These are phyloP conservation scores for Castanea crenata DNA, from an alignment of 306 rosid species.

Conservation along the genomic window DNA sequence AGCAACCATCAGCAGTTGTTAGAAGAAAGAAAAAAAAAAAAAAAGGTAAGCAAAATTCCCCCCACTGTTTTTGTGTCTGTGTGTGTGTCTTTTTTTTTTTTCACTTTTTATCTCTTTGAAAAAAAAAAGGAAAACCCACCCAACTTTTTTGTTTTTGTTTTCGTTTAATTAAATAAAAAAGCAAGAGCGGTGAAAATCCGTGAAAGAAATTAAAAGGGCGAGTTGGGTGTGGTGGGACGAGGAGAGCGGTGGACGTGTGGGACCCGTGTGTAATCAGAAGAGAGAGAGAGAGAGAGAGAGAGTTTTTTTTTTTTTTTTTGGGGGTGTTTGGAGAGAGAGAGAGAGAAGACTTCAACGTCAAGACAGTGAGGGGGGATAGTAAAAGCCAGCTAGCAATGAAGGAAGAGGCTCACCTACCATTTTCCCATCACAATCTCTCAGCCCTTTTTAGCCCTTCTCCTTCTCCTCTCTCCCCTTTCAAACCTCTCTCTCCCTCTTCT, in stretches of 20 bases:
- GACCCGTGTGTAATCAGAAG: slow-evolving; percentile 46
- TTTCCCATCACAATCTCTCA: slow-evolving; percentile 39
- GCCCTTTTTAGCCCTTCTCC: slow-evolving; percentile 43
- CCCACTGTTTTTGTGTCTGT: no score
- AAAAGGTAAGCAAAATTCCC: background rate
- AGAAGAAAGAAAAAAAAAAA: background rate
- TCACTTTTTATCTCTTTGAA: background rate
- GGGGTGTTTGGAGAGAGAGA: slow-evolving; percentile 10
- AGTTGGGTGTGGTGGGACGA: slow-evolving; percentile 13
- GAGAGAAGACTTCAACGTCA: slow-evolving; percentile 65
- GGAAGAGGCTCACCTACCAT: slow-evolving; percentile 76
- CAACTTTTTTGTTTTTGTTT: background rate
- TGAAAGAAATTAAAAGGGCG: slow-evolving; percentile 26
- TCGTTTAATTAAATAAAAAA: background rate
- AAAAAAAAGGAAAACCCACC: background rate
- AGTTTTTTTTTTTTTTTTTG: background rate
- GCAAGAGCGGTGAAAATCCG: slow-evolving; percentile 40
- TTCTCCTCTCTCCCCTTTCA: slow-evolving; percentile 54
- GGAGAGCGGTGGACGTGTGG: slow-evolving; percentile 38
- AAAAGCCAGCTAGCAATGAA: slow-evolving; percentile 98
- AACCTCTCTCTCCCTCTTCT: slow-evolving; percentile 15
- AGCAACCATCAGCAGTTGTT: background rate
- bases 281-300: slow-evolving; percentile 18
- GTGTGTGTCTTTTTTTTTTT: no score
- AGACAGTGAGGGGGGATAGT: slow-evolving; percentile 52